Percentiles rank a stretch among this genome's conserved stretches.
Evolutionary conservation across 495 filamentous ascomycete species (phyloP).

Genomic region (Apodospora peruviana): DNA sequence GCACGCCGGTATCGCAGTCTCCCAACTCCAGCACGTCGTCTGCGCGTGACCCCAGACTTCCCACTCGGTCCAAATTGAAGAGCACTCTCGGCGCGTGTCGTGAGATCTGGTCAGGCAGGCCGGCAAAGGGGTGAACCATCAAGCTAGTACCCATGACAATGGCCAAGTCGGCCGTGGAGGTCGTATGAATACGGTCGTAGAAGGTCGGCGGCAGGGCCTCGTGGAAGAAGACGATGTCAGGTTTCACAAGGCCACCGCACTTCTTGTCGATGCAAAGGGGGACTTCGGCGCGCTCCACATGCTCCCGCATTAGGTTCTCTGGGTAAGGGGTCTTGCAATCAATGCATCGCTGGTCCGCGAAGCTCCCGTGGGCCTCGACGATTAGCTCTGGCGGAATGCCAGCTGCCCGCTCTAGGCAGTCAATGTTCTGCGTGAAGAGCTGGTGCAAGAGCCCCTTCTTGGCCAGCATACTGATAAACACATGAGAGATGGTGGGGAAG

Average conservation of each 20-base stretch:
- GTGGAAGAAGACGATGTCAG: constrained; percentile 95
- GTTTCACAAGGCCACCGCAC: constrained; percentile 85
- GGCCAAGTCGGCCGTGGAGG: constrained; percentile 65
- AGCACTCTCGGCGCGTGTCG: constrained; percentile 67
- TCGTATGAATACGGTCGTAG: constrained; percentile 50
- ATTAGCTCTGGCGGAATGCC: constrained; percentile 77
- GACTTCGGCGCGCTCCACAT: constrained; percentile 56
- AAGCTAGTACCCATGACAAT: constrained; percentile 92
- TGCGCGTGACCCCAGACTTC: constrained; percentile 59
- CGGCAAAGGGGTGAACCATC: constrained; percentile 83
- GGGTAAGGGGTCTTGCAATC: constrained; percentile 73
- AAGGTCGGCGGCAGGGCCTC: constrained; percentile 68
- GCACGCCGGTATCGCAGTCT: constrained; percentile 74
- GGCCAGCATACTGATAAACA: constrained; percentile 69
- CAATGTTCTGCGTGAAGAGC: constrained; percentile 96
- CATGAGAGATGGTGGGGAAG: constrained; percentile 78
- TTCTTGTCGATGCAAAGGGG: constrained; percentile 52
- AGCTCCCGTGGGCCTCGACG: constrained; percentile 92
- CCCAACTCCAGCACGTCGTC: constrained; percentile 36
- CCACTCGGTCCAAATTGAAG: constrained; percentile 84
- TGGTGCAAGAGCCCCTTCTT: constrained; percentile 73
- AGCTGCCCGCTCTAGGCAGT: constrained; percentile 84
- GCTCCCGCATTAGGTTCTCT: constrained; percentile 62
- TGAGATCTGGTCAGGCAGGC: constrained; percentile 58
- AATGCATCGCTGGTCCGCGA: constrained; percentile 83